Base-by-base conservation (phyloP, 371 early-diverging fungal genomes). In the Catenaria anguillulae region DNA sequence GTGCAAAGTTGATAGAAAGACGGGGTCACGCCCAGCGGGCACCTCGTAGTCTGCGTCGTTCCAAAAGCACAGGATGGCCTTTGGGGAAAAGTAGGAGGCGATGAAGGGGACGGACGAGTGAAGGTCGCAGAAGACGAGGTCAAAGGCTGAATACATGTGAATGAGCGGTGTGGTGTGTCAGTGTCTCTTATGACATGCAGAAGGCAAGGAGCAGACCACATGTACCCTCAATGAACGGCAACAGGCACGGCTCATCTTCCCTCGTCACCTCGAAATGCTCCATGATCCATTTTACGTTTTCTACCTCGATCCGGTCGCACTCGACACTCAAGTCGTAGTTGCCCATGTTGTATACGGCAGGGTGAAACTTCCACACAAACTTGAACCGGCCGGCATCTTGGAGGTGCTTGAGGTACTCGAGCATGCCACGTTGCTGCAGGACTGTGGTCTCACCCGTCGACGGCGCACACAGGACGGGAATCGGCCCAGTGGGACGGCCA, bases 191-290 rank as follows among this genome's bases (percentile, higher is more conserved):
- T n/a, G n/a, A n/a, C n/a, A n/a, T n/a, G n/a, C n/a, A n/a, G n/a
- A n/a, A n/a, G n/a, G n/a, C n/a, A n/a, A n/a, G n/a, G n/a, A n/a
- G n/a, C n/a, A 24, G 68, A n/a, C n/a, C n/a, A n/a, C n/a, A n/a
- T n/a, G n/a, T n/a, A n/a, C n/a, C 71, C 55, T 71, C 71, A 62
- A 71, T 67, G 58, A 71, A 71, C 24, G 71, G 71, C 48, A 71
- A 45, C 31, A 71, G 60, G 46, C 69, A 71, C 12, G 67, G 61
- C 43, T 71, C 67, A 48, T 71, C 71, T 3, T 67, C 67, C 17
- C 58, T 62, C 1, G 69, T 65, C 36, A 69, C 71, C 17, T 62
- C 61, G 42, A 71, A 71, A 58, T 71, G 56, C 23, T 23, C 40
- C 24, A 71, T 42, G 35, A 71, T 61, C 52, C 68, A 71, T 56